A percentile compares a stretch with the other conserved stretches of the same genome.
Conservation (phyloP, 2,329 filamentous ascomycete species). For the Aspergillus awamori region DNA sequence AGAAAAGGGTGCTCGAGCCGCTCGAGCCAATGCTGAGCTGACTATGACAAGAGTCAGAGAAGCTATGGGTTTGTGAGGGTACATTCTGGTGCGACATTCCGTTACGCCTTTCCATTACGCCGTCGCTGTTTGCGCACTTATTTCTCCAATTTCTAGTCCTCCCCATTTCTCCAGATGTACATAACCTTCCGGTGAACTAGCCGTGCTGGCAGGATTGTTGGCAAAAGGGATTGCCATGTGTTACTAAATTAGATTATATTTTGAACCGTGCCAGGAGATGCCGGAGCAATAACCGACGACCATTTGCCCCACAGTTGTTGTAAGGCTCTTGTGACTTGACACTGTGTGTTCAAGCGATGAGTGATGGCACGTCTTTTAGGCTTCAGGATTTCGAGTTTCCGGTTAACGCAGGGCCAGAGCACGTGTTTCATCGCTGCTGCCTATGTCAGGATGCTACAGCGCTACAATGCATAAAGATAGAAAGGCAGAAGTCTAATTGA, state of each 20-base stretch:
- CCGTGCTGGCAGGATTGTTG: too few species aligned
- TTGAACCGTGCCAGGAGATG: background rate
- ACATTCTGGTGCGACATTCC: background rate
- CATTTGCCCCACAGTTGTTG: background rate
- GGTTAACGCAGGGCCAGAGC: background rate
- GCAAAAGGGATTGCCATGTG: too few species aligned
- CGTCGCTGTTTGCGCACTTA: background rate
- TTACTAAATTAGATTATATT: too few species aligned
- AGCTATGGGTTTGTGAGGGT: slow-evolving; percentile 35
- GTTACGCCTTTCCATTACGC: background rate
- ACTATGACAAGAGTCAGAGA: slow-evolving; percentile 38
- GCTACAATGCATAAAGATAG: background rate
- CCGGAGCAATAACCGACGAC: background rate
- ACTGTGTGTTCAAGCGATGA: background rate
- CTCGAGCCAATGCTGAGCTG: slow-evolving; percentile 34
- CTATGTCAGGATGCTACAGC: background rate
- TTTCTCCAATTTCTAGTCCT: background rate
- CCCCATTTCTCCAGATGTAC: background rate
- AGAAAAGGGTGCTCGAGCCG: slow-evolving; percentile 33
- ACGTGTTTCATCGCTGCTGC: background rate
- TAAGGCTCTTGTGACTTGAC: background rate
- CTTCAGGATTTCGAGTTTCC: background rate
- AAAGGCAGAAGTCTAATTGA: background rate
- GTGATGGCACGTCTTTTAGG: background rate
- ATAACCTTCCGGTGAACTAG: too few species aligned